Conservation (phyloP, 2,329 filamentous ascomycete genomes). For the Colletotrichum godetiae region DNA sequence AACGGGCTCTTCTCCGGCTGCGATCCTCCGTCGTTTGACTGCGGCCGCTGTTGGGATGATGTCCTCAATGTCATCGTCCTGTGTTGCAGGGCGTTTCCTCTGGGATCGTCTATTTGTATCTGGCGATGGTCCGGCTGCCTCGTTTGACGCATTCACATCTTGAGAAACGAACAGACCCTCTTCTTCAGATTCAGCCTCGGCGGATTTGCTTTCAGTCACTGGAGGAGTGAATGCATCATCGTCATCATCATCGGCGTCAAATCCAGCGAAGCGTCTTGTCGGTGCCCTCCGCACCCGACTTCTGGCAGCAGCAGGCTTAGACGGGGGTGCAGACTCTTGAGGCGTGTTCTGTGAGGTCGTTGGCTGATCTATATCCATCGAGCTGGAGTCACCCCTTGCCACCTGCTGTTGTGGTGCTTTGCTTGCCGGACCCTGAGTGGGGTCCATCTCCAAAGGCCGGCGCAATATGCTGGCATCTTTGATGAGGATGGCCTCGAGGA, state of each 20-base stretch:
- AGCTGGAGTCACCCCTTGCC: constrained; percentile 13
- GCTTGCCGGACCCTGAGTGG: constrained; percentile 42
- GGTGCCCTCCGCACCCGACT: constrained; percentile 39
- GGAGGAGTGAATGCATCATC: constrained; percentile 50
- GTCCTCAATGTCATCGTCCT: constrained; percentile 73
- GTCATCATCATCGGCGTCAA: constrained; percentile 63
- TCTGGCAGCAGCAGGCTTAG: constrained; percentile 39
- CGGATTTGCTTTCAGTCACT: constrained; percentile 18
- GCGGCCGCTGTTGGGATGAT: constrained; percentile 82
- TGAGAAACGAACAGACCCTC: constrained; percentile 68
- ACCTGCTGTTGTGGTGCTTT: constrained; percentile 34
- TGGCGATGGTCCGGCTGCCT: constrained; percentile 36
- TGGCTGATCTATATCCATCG: constrained; percentile 42
- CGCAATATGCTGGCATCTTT: constrained; percentile 80
- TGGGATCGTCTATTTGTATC: constrained; percentile 42
- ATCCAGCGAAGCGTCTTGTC: constrained; percentile 76
- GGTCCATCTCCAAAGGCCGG: constrained; percentile 70
- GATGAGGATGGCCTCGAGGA: constrained; percentile 88
- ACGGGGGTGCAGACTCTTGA: constrained; percentile 25
- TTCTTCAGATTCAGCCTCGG: constrained; percentile 48
- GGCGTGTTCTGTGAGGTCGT: constrained; percentile 20
- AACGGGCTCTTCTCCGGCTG: constrained; percentile 62
- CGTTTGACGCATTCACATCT: constrained; percentile 39
- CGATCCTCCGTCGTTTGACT: constrained; percentile 81
- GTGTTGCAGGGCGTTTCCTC: constrained; percentile 59